These are phyloP conservation scores for Podosphaera fusca DNA, from an alignment of 2,329 filamentous ascomycete genomes.

Conservation along the genomic window DNA sequence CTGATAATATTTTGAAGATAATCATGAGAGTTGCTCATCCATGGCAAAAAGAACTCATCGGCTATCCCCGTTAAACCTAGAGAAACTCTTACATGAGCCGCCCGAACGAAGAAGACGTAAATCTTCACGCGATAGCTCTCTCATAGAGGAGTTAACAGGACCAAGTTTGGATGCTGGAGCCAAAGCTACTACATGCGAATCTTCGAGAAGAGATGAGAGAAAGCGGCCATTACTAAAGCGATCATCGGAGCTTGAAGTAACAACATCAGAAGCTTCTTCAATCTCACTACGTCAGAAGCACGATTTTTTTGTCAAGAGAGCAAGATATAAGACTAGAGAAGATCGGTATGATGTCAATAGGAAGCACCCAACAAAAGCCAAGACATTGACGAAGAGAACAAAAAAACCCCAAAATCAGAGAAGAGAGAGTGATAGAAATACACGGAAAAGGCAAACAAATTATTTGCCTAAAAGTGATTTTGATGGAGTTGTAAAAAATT, in stretches of 20 bases:
- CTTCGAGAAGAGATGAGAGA: not conserved
- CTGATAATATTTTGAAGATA: conserved; percentile 1
- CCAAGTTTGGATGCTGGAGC: not conserved
- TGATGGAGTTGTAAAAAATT: conserved; percentile 18
- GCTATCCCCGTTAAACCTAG: not conserved
- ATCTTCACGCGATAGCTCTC: conserved; percentile 10
- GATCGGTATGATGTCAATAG: conserved; percentile 27
- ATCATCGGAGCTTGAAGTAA: not conserved
- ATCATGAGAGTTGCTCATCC: not conserved
- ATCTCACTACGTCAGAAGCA: conserved; percentile 1
- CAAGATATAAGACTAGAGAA: conserved; percentile 30
- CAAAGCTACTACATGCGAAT: not conserved
- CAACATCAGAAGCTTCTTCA: not conserved
- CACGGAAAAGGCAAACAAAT: conserved; percentile 17
- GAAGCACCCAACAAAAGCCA: conserved; percentile 2
- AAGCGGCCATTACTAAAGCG: not conserved
- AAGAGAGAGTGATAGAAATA: conserved; percentile 6
- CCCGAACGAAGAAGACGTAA: conserved; percentile 2
- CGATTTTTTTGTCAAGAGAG: conserved; percentile 21
- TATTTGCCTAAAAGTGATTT: conserved; percentile 19
- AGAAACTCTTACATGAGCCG: not conserved
- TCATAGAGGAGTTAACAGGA: conserved; percentile 4
- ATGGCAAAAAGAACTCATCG: not conserved
- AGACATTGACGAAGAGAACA: conserved; percentile 12
- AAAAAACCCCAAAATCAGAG: conserved; percentile 7